These are phyloP conservation scores for Coemansia sp. DNA, from an alignment of 192 early-diverging fungal genomes.

Conservation along the genomic window DNA sequence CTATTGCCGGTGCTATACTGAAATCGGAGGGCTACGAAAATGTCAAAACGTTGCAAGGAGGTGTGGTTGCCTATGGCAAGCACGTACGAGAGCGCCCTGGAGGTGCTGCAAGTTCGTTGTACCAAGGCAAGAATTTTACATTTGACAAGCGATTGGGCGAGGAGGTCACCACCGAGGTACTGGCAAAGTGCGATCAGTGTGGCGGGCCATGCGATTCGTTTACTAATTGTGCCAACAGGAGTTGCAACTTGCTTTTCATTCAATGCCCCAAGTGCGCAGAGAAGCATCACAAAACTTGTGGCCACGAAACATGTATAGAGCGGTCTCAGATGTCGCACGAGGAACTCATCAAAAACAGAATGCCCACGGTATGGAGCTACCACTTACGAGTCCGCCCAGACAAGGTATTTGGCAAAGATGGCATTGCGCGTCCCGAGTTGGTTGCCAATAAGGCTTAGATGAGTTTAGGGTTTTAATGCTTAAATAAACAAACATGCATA, in stretches of 20 bases:
- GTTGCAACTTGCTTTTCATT: constrained; percentile 74
- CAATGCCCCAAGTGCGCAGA: constrained; percentile 63
- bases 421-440: constrained; percentile 22
- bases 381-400: constrained; percentile 40
- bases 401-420: constrained; percentile 38
- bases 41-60: constrained; percentile 72
- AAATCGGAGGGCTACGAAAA: constrained; percentile 65
- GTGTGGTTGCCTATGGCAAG: constrained; percentile 75
- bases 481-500: too few species aligned
- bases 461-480: background rate
- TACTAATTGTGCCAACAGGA: constrained; percentile 71
- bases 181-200: constrained; percentile 71
- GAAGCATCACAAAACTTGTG: constrained; percentile 46
- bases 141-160: constrained; percentile 80
- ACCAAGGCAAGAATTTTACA: constrained; percentile 78
- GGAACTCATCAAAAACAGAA: constrained; percentile 33
- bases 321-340: constrained; percentile 48
- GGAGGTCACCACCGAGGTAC: constrained; percentile 61
- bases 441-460: background rate
- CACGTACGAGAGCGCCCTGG: constrained; percentile 52
- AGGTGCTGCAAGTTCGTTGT: constrained; percentile 57
- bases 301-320: constrained; percentile 33
- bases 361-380: constrained; percentile 46
- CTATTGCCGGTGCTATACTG: constrained; percentile 76
- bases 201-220: constrained; percentile 63